A percentile compares a stretch with the other conserved stretches of the same genome.
Conservation (phyloP, 2,329 filamentous ascomycete genomes). For the Diaporthe sp. region DNA sequence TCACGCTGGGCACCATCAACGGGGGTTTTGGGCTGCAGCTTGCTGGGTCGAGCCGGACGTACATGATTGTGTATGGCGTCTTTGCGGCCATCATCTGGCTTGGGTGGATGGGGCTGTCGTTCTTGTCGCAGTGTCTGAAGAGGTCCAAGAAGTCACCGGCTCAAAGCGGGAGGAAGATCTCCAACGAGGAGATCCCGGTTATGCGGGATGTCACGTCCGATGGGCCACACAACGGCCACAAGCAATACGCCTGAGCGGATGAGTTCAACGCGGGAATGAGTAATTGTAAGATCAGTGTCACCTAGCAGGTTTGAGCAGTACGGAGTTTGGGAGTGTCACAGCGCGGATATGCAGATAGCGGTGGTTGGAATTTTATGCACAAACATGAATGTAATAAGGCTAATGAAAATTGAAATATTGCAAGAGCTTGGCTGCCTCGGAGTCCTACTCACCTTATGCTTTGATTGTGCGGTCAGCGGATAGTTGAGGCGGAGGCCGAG, state of each 20-base stretch:
- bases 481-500: not conserved
- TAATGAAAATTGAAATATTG: not conserved
- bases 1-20: conserved; percentile 46
- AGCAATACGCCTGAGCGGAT: not conserved
- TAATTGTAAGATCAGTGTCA: not conserved
- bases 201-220: conserved; percentile 2
- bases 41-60: conserved; percentile 40
- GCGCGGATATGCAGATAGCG: not conserved
- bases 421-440: not conserved
- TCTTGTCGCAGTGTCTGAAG: conserved; percentile 23
- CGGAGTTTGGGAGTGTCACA: not conserved
- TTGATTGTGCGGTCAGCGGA: not conserved
- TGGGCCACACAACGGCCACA: not conserved
- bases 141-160: conserved; percentile 9
- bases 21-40: conserved; percentile 44
- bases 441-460: too few relatives aligned
- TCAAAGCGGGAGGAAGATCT: conserved; percentile 13
- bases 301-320: not conserved
- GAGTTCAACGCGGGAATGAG: not conserved
- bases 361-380: too few relatives aligned
- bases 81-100: conserved; percentile 45
- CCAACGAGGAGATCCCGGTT: conserved; percentile 1
- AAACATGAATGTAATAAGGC: not conserved
- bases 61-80: conserved; percentile 45
- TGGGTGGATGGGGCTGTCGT: conserved; percentile 40